Conservation (phyloP, 169 alveolate species). For the Hepatocystis sp. region DNA sequence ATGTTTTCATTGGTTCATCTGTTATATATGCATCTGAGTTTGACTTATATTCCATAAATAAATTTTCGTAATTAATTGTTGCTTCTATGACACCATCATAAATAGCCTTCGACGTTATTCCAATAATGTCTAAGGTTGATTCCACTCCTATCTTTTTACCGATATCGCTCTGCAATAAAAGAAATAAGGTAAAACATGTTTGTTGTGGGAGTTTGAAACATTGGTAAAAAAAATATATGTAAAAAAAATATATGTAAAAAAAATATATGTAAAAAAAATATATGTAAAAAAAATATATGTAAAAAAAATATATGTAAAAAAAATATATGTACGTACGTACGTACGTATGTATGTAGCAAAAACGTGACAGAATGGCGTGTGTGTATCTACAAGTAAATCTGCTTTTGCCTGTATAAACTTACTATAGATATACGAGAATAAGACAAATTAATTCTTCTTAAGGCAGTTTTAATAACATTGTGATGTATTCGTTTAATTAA, state of each 20-base stretch:
- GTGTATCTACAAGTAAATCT: no score
- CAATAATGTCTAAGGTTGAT: constrained; percentile 91
- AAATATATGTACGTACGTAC: no score
- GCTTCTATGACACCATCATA: constrained; percentile 97
- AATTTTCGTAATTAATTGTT: constrained; percentile 92
- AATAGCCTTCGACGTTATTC: constrained; percentile 95
- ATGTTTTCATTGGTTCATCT: constrained; percentile 90
- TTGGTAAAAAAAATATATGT: no score
- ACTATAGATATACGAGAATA: constrained; percentile 93
- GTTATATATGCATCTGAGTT: constrained; percentile 38
- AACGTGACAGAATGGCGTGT: no score
- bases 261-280: no score
- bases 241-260: no score
- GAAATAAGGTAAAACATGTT: not conserved
- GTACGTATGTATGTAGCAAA: no score
- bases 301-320: no score
- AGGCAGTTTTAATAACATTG: constrained; percentile 96
- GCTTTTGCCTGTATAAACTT: no score
- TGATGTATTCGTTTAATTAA: constrained; percentile 94
- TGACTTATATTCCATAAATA: constrained; percentile 85
- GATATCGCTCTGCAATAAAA: constrained; percentile 85
- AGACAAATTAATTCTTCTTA: constrained; percentile 93
- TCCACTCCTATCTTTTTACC: constrained; percentile 93
- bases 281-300: no score
- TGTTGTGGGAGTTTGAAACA: no score